Evolutionary conservation across 768 basidiomycete genomes (phyloP), one percentile per base, ranked within the genome.

Genomic region (Leucocoprinus sp.): DNA sequence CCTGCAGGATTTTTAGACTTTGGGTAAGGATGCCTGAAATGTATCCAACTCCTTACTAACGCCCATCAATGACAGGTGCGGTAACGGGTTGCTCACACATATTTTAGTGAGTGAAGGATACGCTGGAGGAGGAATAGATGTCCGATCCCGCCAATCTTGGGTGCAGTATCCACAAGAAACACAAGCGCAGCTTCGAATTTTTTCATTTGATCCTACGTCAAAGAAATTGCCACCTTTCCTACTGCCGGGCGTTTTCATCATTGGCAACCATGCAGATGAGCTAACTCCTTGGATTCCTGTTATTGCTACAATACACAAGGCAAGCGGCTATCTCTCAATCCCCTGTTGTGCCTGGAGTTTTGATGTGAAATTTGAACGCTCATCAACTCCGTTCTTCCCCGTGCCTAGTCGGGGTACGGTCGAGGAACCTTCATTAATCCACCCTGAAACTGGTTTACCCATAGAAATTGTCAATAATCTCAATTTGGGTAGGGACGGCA

Each of bases 261-360:
- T 98, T 40, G 92, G 88, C 7, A 97, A 97, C 64, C 95, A 98
- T 61, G 86, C 93, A 0, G 95, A 98, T 64, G 95, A 98, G 55
- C 70, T 98, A 14, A 93, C 93, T 18, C 95, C 95, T 0, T 98
- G 93, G 93, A 61, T 92, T 0, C 90, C 95, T 0, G 73, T 96
- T 1, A 65, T 96, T 4, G 76, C 92, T 0, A 80, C 83, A 0
- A 52, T 82, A 11, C 64, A 72, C 26, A 54, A 58, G 3, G 76
- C 80, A 0, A 75, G 79, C 0, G 87, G 85, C 4, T 87, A 86
- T 54, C 61, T 90, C 35, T 84, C 75, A 4, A 90, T 98, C 44
- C 95, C 95, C 0, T 97, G 95, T 58, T 97, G 93, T 62, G 66
- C 84, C n/a, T 85, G 86, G 84, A 59, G 72, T 23, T 77, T 97